A percentile compares a stretch with the other conserved stretches of the same genome.
Conservation (phyloP, 495 filamentous ascomycete genomes). For the Parachaetomium inaequale region DNA sequence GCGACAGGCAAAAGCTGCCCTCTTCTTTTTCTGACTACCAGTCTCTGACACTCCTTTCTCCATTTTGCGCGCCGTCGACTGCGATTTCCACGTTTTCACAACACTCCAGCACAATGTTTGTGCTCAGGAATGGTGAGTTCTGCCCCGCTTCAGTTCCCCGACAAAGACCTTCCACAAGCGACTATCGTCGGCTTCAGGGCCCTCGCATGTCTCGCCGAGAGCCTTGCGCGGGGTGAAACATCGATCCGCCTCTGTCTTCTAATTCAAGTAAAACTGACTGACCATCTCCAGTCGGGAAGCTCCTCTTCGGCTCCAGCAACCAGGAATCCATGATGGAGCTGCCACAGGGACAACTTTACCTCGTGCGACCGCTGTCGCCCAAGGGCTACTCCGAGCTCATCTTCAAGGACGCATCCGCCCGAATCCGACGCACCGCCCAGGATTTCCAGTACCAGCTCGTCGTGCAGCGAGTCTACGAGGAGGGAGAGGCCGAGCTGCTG, state of each 20-base stretch:
- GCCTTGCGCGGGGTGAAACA: too few species aligned
- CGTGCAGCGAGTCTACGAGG: constrained; percentile 91
- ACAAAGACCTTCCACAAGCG: background rate
- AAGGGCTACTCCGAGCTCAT: constrained; percentile 98
- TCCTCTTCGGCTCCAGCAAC: constrained; percentile 89
- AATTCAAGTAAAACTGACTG: constrained; percentile 13
- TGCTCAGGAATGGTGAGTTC: constrained; percentile 34
- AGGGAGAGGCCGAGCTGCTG: constrained; percentile 87
- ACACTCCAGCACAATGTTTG: constrained; percentile 26
- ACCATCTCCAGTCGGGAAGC: constrained; percentile 68
- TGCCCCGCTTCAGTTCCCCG: constrained; percentile 16
- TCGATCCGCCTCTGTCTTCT: background rate
- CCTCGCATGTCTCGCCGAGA: background rate
- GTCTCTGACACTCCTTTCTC: background rate
- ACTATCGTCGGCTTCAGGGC: background rate
- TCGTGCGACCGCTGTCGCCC: constrained; percentile 89
- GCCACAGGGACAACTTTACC: constrained; percentile 91
- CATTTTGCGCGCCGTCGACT: background rate
- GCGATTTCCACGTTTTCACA: constrained; percentile 5
- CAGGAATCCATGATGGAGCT: constrained; percentile 89
- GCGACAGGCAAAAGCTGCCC: background rate
- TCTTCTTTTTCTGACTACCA: background rate
- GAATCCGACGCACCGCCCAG: constrained; percentile 86
- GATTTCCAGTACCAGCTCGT: constrained; percentile 97
- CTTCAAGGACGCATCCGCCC: constrained; percentile 93